phyloP scores from a whole-genome alignment of 495 filamentous ascomycete genomes.

The Penicillium verhagenii region DNA sequence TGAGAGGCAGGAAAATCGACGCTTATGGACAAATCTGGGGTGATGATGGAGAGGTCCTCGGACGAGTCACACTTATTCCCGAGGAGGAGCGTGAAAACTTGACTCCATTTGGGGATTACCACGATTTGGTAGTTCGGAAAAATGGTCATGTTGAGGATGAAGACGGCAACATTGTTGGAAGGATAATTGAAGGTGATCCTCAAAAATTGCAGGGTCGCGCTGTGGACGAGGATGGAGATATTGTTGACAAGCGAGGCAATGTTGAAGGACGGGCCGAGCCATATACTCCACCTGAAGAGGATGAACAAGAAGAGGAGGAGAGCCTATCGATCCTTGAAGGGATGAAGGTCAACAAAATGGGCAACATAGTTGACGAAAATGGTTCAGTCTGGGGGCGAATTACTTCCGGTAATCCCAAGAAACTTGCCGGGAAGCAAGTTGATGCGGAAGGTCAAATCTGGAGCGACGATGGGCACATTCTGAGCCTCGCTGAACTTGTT shows the following conservation, averaged over 20 bases:
- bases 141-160: constrained; percentile 49
- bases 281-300: constrained; percentile 21
- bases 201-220: constrained; percentile 64
- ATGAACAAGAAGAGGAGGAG: constrained; percentile 14
- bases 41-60: neutral
- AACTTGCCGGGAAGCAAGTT: constrained; percentile 68
- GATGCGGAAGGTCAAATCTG: constrained; percentile 72
- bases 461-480: constrained; percentile 69
- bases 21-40: neutral
- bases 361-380: constrained; percentile 68
- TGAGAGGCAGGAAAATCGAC: neutral
- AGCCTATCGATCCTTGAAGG: constrained; percentile 41
- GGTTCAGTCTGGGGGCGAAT: constrained; percentile 72
- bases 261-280: constrained; percentile 67
- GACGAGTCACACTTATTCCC: neutral
- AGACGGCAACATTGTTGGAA: constrained; percentile 62
- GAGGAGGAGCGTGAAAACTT: neutral
- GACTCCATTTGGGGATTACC: neutral
- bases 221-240: constrained; percentile 74
- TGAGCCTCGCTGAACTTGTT: constrained; percentile 71
- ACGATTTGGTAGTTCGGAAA: neutral
- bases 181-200: constrained; percentile 66
- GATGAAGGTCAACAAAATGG: constrained; percentile 74
- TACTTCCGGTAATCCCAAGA: constrained; percentile 60
- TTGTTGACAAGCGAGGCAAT: constrained; percentile 70